Percentiles rank a stretch among this genome's conserved stretches.
Conservation (phyloP, 495 filamentous ascomycete genomes). For the Niebla homalea region DNA sequence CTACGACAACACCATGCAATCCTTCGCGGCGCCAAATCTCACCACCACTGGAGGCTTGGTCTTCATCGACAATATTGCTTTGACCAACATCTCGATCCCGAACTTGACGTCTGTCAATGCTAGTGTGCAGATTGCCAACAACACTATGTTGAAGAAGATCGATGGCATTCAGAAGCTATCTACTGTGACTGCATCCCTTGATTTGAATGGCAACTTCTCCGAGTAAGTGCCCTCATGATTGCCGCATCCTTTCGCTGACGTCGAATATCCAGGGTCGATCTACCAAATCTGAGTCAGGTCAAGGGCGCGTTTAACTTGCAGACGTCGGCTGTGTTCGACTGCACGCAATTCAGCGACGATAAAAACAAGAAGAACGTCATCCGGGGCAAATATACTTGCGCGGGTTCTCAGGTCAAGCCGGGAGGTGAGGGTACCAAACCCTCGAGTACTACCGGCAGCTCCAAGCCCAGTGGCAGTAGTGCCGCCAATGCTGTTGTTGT, state of each 20-base stretch:
- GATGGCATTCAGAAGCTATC: conserved; percentile 51
- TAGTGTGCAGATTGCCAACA: conserved; percentile 76
- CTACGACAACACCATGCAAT: conserved; percentile 60
- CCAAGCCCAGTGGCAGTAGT: conserved; percentile 22
- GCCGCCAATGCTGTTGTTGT: conserved; percentile 30
- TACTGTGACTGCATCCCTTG: conserved; percentile 70
- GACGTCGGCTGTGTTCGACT: conserved; percentile 49
- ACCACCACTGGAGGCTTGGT: conserved; percentile 63
- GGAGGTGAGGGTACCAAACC: conserved; percentile 30
- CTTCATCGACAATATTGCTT: conserved; percentile 61
- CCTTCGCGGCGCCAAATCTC: conserved; percentile 64
- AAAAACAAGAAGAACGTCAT: conserved; percentile 34
- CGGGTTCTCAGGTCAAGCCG: conserved; percentile 24
- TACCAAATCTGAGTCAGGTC: conserved; percentile 61
- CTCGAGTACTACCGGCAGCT: conserved; percentile 18
- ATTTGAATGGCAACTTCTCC: conserved; percentile 75
- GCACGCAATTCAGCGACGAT: conserved; percentile 31
- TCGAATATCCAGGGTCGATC: conserved; percentile 41
- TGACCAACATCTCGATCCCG: conserved; percentile 68
- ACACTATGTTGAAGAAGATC: conserved; percentile 54
- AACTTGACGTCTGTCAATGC: conserved; percentile 54
- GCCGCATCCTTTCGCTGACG: conserved; percentile 7
- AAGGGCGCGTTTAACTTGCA: conserved; percentile 78
- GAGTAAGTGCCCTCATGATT: conserved; percentile 42
- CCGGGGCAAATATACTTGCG: conserved; percentile 51